Base-by-base conservation (phyloP, 1,284 basidiomycete genomes). In the Trichosporon ovoides region DNA sequence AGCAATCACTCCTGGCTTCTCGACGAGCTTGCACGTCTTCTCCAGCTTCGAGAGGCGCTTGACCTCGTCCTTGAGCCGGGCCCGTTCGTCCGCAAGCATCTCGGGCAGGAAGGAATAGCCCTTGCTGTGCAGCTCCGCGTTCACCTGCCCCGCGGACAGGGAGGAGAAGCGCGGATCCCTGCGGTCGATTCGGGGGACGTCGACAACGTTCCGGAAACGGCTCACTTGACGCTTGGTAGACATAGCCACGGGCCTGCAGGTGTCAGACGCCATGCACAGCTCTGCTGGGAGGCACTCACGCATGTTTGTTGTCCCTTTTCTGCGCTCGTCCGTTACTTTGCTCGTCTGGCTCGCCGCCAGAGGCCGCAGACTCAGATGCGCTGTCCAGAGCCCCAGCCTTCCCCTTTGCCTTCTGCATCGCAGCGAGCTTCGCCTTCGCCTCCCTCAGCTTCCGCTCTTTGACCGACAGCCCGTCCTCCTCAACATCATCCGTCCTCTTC, bases 121-220 rank as follows among this genome's bases (percentile, higher is more conserved):
- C 49, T 84, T 77, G 18, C 82, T 81, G 72, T 92, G 95, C 24
- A 86, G 83, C 55, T 85, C 79, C 0, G 82, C 68, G 48, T 87
- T 84, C 64, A 87, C 84, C 58, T 84, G 80, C n/a, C 91, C 91
- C 7, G 85, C 76, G 2, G 80, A 81, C 12, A 90, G 76, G 12
- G 85, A 82, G 28, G 89, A 81, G 78, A 98, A 98, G 48, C 94
- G 85, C 3, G 95, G 94, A 77, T 98, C 94, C 38, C 94, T 85
- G 11, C 86, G 77, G 72, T 86, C 90, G 35, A 81, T 73, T 62
- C 85, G 83, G 46, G 83, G 80, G 5, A 85, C 82, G 61, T 92
- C 88, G 7, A 94, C 83, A 1, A 91, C 87, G n/a, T 80, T 80
- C 55, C 92, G 81, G 56, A 81, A 82, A 13, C 94, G 84, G 3